phyloP scores from a whole-genome alignment of 2,329 filamentous ascomycete species.

The Sporothrix variecibatus region DNA sequence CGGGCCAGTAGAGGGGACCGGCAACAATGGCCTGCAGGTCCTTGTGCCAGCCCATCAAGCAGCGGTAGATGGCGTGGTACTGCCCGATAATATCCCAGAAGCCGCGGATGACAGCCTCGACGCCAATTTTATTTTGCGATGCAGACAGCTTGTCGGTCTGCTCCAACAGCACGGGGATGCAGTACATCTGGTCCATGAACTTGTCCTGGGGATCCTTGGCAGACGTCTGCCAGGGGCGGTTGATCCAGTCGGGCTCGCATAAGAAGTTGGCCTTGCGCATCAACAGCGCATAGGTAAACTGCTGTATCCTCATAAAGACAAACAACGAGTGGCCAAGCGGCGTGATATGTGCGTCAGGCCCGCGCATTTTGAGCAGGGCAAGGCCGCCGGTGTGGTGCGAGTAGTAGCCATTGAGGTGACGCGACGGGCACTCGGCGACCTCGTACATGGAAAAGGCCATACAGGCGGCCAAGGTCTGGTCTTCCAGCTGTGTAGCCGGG shows the following conservation, averaged over 20 bases:
- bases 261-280: slow-evolving; percentile 30
- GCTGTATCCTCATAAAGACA: slow-evolving; percentile 31
- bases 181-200: slow-evolving; percentile 33
- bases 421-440: slow-evolving; percentile 32
- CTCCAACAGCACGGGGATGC: slow-evolving; percentile 27
- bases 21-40: slow-evolving; percentile 27
- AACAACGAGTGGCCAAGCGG: slow-evolving; percentile 32
- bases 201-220: slow-evolving; percentile 32
- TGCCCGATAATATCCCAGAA: slow-evolving; percentile 24
- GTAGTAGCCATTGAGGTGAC: slow-evolving; percentile 27
- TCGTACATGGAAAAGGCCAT: slow-evolving; percentile 33
- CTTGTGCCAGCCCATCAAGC: slow-evolving; percentile 26
- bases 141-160: slow-evolving; percentile 22
- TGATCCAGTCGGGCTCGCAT: slow-evolving; percentile 28
- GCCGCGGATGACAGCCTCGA: background rate
- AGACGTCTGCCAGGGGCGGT: slow-evolving; percentile 27
- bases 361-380: slow-evolving; percentile 32
- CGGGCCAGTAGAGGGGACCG: slow-evolving; percentile 31
- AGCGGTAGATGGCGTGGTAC: slow-evolving; percentile 25
- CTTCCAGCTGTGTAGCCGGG: slow-evolving; percentile 15
- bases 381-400: slow-evolving; percentile 32
- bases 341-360: slow-evolving; percentile 27
- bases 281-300: slow-evolving; percentile 30
- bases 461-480: slow-evolving; percentile 32
- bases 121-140: background rate